Evolutionary conservation across 495 filamentous ascomycete genomes (phyloP), one percentile per base, ranked within the genome.

Genomic region (Talaromyces ruber): DNA sequence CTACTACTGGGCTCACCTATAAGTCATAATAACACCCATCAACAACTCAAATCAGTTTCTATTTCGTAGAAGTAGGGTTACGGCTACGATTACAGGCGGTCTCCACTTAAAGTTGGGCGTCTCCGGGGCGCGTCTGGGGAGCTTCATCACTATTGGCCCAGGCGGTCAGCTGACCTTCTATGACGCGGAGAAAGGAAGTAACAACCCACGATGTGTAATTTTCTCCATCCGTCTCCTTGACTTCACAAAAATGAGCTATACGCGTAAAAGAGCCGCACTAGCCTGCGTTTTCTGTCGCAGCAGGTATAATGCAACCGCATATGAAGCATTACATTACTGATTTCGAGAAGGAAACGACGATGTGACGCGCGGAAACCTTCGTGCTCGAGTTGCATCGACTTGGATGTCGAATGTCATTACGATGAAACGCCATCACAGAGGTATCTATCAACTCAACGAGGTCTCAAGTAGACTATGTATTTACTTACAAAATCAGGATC

Each of bases 341-440:
- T 52, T 12, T 39, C 12, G 28, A n/a, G 43, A 4, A 61, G 59
- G 21, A 61, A 61, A 30, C 59, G 59, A 53, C 21, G 59, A 28
- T 61, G 59, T 54, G 59, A 61, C 50, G 59, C 59, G 7, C 59
- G 47, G 45, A 61, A 22, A 4, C 59, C 59, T 4, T 61, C 59
- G 24, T 61, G 59, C 26, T 61, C 59, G 2, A 24, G 54, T 32
- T 61, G 59, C 25, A 16, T 30, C 0, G 59, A 61, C 8, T 22
- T 61, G 59, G 59, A 61, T 11, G 59, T 61, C 22, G 59, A 61
- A 24, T 61, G 59, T 61, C 59, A 51, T 45, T 61, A 61, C n/a
- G 59, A 61, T 54, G 59, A 61, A 9, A 22, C 59, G 2, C 59
- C 59, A 28, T 61, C 59, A 11, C 59, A 61, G 47, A 61, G 59